Percentiles rank a stretch among this genome's conserved stretches.
phyloP scores from a whole-genome alignment of 2,329 filamentous ascomycete genomes.

The Trichoderma lentiforme region DNA sequence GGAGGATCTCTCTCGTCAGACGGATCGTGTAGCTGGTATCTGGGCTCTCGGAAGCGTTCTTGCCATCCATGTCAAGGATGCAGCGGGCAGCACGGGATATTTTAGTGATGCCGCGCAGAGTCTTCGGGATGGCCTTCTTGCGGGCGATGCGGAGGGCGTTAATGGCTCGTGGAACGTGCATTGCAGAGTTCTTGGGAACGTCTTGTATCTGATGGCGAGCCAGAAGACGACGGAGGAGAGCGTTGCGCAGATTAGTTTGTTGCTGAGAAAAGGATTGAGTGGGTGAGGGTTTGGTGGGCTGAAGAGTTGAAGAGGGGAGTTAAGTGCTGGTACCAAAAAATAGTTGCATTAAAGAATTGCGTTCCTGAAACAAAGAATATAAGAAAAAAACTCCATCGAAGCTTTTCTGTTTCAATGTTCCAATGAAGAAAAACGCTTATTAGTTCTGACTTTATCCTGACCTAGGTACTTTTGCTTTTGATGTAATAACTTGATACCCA shows the following conservation, averaged over 20 bases:
- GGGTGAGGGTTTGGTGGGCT: not conserved
- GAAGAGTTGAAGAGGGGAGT: not conserved
- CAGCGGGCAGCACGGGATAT: slow-evolving; percentile 42
- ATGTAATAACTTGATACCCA: not conserved
- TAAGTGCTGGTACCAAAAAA: not conserved
- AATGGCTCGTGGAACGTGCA: slow-evolving; percentile 49
- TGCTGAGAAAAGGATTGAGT: slow-evolving; percentile 14
- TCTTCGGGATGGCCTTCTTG: slow-evolving; percentile 38
- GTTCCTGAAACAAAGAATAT: not conserved
- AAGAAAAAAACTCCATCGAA: not conserved
- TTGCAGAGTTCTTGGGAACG: slow-evolving; percentile 54
- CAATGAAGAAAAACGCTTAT: not conserved
- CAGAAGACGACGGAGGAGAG: slow-evolving; percentile 40
- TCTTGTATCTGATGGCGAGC: slow-evolving; percentile 57
- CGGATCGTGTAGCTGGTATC: slow-evolving; percentile 56
- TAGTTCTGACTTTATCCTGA: not conserved
- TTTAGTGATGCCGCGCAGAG: slow-evolving; percentile 45
- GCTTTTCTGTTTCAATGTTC: not conserved
- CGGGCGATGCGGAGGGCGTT: slow-evolving; percentile 21
- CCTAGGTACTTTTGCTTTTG: not conserved
- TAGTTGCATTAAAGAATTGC: not conserved
- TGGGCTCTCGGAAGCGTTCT: slow-evolving; percentile 75
- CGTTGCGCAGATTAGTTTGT: slow-evolving; percentile 27
- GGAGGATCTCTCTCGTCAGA: slow-evolving; percentile 51
- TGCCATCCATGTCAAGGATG: slow-evolving; percentile 54